Base-by-base conservation (phyloP, 768 basidiomycete genomes). In the Lactarius hengduanensis region DNA sequence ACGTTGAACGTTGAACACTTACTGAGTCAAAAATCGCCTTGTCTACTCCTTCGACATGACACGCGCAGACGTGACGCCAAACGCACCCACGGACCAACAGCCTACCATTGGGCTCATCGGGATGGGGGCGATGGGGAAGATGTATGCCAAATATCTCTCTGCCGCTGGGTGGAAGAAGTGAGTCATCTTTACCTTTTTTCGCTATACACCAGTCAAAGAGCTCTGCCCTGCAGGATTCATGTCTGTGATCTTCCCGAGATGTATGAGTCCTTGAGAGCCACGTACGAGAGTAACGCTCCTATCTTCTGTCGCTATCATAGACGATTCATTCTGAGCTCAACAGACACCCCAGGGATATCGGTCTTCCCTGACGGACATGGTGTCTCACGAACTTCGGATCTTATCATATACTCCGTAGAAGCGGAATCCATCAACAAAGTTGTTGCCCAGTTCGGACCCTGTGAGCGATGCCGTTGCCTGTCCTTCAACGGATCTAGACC, bases 111-210 rank as follows among this genome's bases (percentile, higher is more conserved):
- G 96, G 2, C 80, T 97, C 60, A 97, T 97, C 68, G 96, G 96
- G 2, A 97, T 98, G 95, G 96, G 96, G 0, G 92, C 91, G 59
- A 98, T 98, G 96, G 96, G 96, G 2, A 81, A 80, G 73, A 94
- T 98, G 94, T 98, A 98, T 75, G 94, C 94, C 0, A 83, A 81
- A 20, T 75, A 80, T n/a, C 80, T 99, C 30, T 84, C 87, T 13
- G 80, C 81, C 7, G 94, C 89, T 11, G 95, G 96, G 2, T 94
- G 93, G 88, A 85, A 87, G 76, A 90, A 86, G 96, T 94, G 68
- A 66, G 81, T 62, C 57, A 61, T 38, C 55, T 69, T 61, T n/a
- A 13, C 4, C 61, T 28, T 20, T 38, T 32, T 16, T 9, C 26
- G 4, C 20, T 28, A 15, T 18, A 20, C 4, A 2, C 15, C 22